Evolutionary conservation across 441 rosid species (phyloP).

Genomic region (Viola pubescens): DNA sequence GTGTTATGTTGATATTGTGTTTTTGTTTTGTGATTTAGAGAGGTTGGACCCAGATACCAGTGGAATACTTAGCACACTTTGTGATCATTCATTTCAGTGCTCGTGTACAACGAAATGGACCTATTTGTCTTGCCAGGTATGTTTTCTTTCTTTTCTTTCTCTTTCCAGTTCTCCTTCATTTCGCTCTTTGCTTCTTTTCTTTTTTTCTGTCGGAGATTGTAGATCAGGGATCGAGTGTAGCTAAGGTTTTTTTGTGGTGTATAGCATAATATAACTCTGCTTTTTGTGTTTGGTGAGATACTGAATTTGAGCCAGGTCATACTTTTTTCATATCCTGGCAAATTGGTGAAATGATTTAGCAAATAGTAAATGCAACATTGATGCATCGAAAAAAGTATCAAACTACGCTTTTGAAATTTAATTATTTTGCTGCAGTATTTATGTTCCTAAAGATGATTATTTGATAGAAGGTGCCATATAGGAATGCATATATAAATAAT

Average conservation of each 20-base stretch:
- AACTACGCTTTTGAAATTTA: too few relatives aligned
- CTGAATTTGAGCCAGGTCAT: too few relatives aligned
- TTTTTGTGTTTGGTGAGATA: neutral
- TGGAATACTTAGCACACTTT: constrained; percentile 70
- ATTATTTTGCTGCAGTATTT: too few relatives aligned
- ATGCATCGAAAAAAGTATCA: too few relatives aligned
- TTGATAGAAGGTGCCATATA: too few relatives aligned
- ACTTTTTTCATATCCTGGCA: too few relatives aligned
- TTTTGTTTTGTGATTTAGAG: constrained; percentile 36
- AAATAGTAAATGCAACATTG: too few relatives aligned
- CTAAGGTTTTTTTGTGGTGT: constrained; percentile 1
- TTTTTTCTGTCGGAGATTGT: too few relatives aligned
- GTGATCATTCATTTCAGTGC: constrained; percentile 95
- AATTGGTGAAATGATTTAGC: too few relatives aligned
- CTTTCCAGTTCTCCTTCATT: neutral
- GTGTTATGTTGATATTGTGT: constrained; percentile 6
- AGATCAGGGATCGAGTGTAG: too few relatives aligned
- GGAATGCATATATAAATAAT: neutral
- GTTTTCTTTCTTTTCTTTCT: constrained; percentile 7
- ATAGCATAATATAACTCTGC: neutral
- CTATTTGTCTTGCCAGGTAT: constrained; percentile 79
- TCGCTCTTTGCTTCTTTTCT: too few relatives aligned
- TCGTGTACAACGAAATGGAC: constrained; percentile 94
- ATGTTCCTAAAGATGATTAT: too few relatives aligned
- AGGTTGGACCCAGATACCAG: constrained; percentile 91